phyloP scores from a whole-genome alignment of 805 yeast species.

The Nakazawaea holstii region DNA sequence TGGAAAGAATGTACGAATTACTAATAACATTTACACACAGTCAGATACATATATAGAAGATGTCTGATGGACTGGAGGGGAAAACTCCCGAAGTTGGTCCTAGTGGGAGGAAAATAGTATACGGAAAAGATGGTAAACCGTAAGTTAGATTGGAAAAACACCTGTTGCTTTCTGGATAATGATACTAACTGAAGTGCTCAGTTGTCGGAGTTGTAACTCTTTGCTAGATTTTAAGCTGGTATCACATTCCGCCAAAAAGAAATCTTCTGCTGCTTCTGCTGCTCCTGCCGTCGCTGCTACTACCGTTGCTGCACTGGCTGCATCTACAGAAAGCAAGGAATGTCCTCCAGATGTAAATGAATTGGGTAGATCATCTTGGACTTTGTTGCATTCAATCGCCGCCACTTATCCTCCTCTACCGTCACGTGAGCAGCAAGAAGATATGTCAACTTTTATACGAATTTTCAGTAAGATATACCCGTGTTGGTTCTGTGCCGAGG shows the following conservation, averaged over 20 bases:
- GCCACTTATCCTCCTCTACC: slow-evolving; percentile 83
- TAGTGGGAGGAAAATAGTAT: slow-evolving; percentile 62
- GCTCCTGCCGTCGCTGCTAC: slow-evolving; percentile 19
- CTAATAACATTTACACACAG: neutral
- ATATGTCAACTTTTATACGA: slow-evolving; percentile 62
- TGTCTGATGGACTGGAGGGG: neutral
- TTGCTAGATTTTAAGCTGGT: slow-evolving; percentile 75
- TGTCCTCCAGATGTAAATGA: slow-evolving; percentile 85
- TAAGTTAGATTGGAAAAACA: slow-evolving; percentile 34
- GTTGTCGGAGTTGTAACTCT: slow-evolving; percentile 84
- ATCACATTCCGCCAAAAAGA: slow-evolving; percentile 21
- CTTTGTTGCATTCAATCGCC: slow-evolving; percentile 82
- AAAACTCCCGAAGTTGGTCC: slow-evolving; percentile 42
- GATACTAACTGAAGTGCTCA: slow-evolving; percentile 11
- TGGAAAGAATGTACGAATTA: neutral
- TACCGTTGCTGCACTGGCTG: slow-evolving; percentile 10
- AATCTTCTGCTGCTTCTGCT: slow-evolving; percentile 14
- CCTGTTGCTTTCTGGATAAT: slow-evolving; percentile 3
- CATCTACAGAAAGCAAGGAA: slow-evolving; percentile 31
- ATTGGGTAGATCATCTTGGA: slow-evolving; percentile 89
- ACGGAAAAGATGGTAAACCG: slow-evolving; percentile 93
- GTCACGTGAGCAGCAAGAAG: slow-evolving; percentile 52
- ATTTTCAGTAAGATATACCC: slow-evolving; percentile 83
- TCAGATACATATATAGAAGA: neutral
- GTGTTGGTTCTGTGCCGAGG: slow-evolving; percentile 89